Evolutionary conservation across 2,329 filamentous ascomycete species (phyloP).

Genomic region (Exophiala sp.): DNA sequence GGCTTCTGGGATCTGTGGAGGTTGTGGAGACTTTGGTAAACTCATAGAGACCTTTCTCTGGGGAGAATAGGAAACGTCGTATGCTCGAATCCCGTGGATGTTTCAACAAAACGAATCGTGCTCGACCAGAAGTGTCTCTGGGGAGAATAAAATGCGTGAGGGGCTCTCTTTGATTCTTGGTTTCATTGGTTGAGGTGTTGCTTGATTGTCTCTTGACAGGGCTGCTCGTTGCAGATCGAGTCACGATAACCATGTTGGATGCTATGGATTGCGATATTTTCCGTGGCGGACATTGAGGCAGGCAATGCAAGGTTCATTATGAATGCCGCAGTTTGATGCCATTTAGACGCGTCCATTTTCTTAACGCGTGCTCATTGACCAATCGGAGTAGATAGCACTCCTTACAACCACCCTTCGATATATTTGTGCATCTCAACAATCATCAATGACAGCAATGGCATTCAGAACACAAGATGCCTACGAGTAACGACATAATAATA

Average conservation of each 20-base stretch:
- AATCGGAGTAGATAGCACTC: conserved; percentile 16
- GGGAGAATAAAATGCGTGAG: conserved; percentile 57
- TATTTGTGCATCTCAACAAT: background rate
- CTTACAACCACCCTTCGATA: conserved; percentile 1
- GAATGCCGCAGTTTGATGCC: background rate
- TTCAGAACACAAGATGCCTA: background rate
- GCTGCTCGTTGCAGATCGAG: conserved; percentile 23
- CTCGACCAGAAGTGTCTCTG: conserved; percentile 47
- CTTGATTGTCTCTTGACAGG: conserved; percentile 20
- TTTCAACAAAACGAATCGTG: conserved; percentile 55
- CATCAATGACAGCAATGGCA: background rate
- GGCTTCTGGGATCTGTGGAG: conserved; percentile 51
- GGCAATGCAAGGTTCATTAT: background rate
- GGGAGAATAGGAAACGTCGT: conserved; percentile 58
- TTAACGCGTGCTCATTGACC: conserved; percentile 11
- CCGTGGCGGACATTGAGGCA: background rate
- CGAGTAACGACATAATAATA: background rate
- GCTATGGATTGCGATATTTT: background rate
- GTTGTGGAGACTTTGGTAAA: conserved; percentile 57
- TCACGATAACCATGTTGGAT: conserved; percentile 16
- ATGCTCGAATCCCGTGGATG: conserved; percentile 50
- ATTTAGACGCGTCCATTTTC: background rate
- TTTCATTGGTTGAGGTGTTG: background rate
- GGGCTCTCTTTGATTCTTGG: conserved; percentile 34
- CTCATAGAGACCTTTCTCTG: conserved; percentile 57